Percentiles rank a stretch among this genome's conserved stretches.
Conservation (phyloP, 257 asterid species). For the Gardenia jasminoides region DNA sequence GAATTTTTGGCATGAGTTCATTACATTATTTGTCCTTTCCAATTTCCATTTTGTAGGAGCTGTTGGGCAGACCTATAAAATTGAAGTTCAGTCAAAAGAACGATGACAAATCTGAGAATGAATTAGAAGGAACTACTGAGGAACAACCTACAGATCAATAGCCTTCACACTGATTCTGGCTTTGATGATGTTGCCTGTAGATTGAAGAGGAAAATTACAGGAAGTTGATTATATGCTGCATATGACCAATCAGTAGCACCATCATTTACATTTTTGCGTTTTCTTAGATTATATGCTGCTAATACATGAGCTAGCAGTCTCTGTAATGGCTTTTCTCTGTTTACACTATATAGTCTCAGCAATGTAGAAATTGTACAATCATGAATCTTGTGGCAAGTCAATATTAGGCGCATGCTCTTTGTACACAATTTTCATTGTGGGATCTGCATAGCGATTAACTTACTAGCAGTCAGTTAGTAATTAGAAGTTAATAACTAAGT, state of each 20-base stretch:
- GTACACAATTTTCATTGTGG: too few species aligned
- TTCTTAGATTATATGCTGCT: neutral
- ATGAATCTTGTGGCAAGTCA: neutral
- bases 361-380: neutral
- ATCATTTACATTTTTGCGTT: neutral
- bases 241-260: neutral
- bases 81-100: conserved; percentile 63
- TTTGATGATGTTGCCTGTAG: conserved; percentile 5
- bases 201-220: neutral
- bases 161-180: neutral
- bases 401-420: too few species aligned
- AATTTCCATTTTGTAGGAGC: conserved; percentile 47
- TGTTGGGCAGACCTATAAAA: conserved; percentile 68
- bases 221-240: conserved; percentile 8
- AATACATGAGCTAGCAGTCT: neutral
- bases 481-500: too few species aligned
- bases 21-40: neutral
- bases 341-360: neutral
- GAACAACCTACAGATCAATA: conserved; percentile 35
- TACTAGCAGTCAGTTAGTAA: too few species aligned
- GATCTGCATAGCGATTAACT: too few species aligned
- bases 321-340: neutral
- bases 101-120: conserved; percentile 33
- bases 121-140: conserved; percentile 25
- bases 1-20: neutral